Evolutionary conservation across 805 yeast genomes (phyloP), one percentile per base, ranked within the genome.

Genomic region (Yamadazyma ubonensis): DNA sequence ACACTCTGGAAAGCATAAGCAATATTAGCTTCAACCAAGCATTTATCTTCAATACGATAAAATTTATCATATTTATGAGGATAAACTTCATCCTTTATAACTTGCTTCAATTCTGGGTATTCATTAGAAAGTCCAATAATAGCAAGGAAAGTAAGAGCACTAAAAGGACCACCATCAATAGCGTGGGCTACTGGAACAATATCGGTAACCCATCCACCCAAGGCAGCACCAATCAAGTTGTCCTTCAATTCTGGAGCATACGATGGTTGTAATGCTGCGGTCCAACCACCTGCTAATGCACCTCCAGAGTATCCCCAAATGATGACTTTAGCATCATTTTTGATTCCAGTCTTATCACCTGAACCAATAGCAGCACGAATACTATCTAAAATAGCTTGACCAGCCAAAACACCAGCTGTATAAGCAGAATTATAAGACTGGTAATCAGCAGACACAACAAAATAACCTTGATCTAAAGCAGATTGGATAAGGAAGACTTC

Each of bases 261-360:
- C 2, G 43, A 29, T 3, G 67, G 67, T 41, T 58, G 65, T 17
- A 61, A 40, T 4, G 57, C 53, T 1, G 62, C 57, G 9, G 66
- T 67, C 70, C 70, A 65, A 5, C 61, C 55, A 14, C 61, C 41
- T 6, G 70, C 63, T 17, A 63, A 38, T 1, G 64, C 50, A 6
- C 68, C 70, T 9, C 70, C 70, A 10, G 65, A 58, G 39, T 57
- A 64, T 0, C 70, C 70, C 61, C 61, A 61, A 30, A 63, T 11
- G 5, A 41, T 46, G 1, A 48, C 43, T 26, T 49, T 39, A 4
- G 55, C 53, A 32, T 52, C 47, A 8, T 35, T 19, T 4, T 40
- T 25, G 12, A 54, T 32, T 5, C 54, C 53, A 9, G 59, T 53
- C 7, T 31, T 33, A 16, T 51, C 44, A 6, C 23, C 36, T 8